phyloP scores from a whole-genome alignment of 495 filamentous ascomycete species.

The Barbatosphaeria neglecta region DNA sequence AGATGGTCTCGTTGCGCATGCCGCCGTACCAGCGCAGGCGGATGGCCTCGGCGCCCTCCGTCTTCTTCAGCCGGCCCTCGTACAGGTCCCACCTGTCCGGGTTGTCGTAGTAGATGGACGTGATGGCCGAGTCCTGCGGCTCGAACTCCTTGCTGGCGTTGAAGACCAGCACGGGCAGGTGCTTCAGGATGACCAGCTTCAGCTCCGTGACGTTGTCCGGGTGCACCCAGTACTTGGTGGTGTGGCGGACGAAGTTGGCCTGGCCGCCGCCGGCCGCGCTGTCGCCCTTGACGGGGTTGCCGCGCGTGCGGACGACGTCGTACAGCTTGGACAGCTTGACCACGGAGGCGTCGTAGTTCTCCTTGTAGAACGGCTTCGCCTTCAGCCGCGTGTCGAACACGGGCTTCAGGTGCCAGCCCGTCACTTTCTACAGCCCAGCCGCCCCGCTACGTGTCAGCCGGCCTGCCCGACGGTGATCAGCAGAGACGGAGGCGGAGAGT shows the following conservation, averaged over 20 bases:
- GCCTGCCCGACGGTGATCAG: too few relatives aligned
- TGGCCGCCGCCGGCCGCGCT: conserved; percentile 81
- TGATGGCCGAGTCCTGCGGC: conserved; percentile 77
- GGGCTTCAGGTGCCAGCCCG: conserved; percentile 82
- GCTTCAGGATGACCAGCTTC: conserved; percentile 94
- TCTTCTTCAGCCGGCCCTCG: conserved; percentile 88
- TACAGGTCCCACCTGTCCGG: conserved; percentile 88
- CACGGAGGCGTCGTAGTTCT: conserved; percentile 95
- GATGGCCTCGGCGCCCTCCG: conserved; percentile 93
- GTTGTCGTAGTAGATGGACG: conserved; percentile 97
- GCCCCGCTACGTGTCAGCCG: conserved; percentile 10
- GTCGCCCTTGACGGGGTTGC: conserved; percentile 86
- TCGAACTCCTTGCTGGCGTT: conserved; percentile 96
- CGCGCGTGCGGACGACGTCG: conserved; percentile 83
- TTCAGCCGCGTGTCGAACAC: conserved; percentile 89
- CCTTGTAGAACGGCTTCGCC: conserved; percentile 94
- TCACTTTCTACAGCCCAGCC: conserved; percentile 60
- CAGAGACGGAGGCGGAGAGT: background rate
- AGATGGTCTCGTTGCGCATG: conserved; percentile 89
- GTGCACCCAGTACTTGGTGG: conserved; percentile 99
- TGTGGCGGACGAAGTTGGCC: conserved; percentile 93
- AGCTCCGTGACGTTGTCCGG: conserved; percentile 97
- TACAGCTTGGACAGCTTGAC: conserved; percentile 93
- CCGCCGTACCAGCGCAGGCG: conserved; percentile 95
- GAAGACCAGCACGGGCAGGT: conserved; percentile 94